Percentiles rank a stretch among this genome's conserved stretches.
These are phyloP conservation scores for Flagelloscypha sp. DNA, from an alignment of 768 basidiomycete species.

Conservation along the genomic window DNA sequence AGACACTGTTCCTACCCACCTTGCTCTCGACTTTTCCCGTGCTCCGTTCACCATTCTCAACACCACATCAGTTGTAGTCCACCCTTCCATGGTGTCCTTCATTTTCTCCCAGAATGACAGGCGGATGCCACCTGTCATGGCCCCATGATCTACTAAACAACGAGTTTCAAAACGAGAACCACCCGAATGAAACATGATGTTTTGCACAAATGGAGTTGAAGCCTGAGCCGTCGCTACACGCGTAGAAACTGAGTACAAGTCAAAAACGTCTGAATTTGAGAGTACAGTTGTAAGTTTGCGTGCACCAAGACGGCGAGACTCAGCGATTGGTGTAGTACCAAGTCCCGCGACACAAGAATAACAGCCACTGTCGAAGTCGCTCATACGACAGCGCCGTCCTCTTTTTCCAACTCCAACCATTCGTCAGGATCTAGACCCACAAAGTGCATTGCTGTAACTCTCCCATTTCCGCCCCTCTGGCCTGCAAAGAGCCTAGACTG, in stretches of 20 bases:
- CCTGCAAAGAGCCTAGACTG: slow-evolving; percentile 6
- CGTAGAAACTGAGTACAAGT: slow-evolving; percentile 4
- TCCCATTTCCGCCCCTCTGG: slow-evolving; percentile 6
- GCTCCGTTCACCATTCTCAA: background rate
- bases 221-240: slow-evolving; percentile 7
- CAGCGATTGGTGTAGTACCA: slow-evolving; percentile 17
- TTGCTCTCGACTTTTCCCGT: background rate
- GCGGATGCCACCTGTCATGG: slow-evolving; percentile 22
- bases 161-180: too few relatives aligned
- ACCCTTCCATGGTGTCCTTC: background rate
- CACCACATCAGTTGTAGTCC: background rate
- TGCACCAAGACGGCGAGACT: slow-evolving; percentile 16
- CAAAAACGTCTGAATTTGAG: slow-evolving; percentile 2
- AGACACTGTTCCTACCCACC: background rate
- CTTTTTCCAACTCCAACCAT: slow-evolving; percentile 1
- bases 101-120: slow-evolving; percentile 12
- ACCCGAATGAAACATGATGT: too few relatives aligned
- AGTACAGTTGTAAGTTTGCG: slow-evolving; percentile 3
- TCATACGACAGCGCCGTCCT: slow-evolving; percentile 4
- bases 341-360: too few relatives aligned
- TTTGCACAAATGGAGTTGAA: too few relatives aligned
- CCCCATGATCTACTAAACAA: slow-evolving; percentile 22
- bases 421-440: background rate
- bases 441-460: slow-evolving; percentile 4
- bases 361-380: background rate